Percentiles rank a stretch among this genome's conserved stretches.
Evolutionary conservation across 2,329 filamentous ascomycete species (phyloP).

Genomic region (Torrubiellomyces zombiae): DNA sequence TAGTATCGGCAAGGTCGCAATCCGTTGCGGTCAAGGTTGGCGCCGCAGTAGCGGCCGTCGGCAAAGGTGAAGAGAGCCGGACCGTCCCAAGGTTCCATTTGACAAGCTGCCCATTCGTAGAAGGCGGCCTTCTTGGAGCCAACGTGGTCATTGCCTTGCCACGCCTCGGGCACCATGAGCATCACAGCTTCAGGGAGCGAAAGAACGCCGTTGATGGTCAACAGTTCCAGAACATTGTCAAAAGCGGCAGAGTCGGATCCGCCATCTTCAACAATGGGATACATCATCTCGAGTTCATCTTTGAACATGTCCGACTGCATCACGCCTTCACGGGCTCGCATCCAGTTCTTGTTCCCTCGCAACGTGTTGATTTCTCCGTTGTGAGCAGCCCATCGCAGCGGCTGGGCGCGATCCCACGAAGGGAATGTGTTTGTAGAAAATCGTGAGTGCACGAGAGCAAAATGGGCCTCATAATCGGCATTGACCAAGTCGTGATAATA

Average conservation of each 20-base stretch:
- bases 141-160: conserved; percentile 87
- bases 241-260: conserved; percentile 95
- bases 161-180: conserved; percentile 96
- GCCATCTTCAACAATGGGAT: conserved; percentile 90
- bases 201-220: conserved; percentile 89
- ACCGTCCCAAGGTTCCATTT: conserved; percentile 98
- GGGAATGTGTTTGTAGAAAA: conserved; percentile 98
- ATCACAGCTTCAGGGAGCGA: conserved; percentile 93
- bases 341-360: conserved; percentile 98
- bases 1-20: conserved; percentile 93
- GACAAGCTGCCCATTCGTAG: conserved; percentile 95
- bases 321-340: conserved; percentile 89
- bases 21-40: conserved; percentile 90
- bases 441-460: conserved; percentile 88
- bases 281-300: conserved; percentile 77
- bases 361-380: conserved; percentile 98
- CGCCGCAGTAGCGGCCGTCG: conserved; percentile 90
- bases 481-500: conserved; percentile 97
- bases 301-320: conserved; percentile 88
- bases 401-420: conserved; percentile 94
- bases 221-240: conserved; percentile 85
- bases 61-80: conserved; percentile 94
- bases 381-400: conserved; percentile 89
- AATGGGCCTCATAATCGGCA: conserved; percentile 93
- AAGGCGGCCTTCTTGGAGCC: conserved; percentile 92